Percentiles rank a stretch among this genome's conserved stretches.
phyloP scores from a whole-genome alignment of 495 filamentous ascomycete species.

The Penicillium paxilli region DNA sequence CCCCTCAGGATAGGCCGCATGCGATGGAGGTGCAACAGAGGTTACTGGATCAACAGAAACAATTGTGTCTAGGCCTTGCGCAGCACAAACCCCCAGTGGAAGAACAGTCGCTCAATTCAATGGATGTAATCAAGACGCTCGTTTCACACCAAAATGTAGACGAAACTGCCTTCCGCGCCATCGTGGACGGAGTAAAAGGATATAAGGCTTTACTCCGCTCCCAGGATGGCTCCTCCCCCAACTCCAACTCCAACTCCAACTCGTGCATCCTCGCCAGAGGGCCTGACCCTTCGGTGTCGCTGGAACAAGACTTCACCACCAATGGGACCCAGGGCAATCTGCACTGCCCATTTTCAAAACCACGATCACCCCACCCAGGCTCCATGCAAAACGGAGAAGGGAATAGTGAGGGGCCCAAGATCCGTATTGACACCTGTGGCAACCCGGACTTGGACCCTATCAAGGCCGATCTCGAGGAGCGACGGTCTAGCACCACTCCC shows the following conservation, averaged over 20 bases:
- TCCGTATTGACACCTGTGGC: constrained; percentile 33
- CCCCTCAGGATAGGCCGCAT: constrained; percentile 28
- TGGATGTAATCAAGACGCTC: constrained; percentile 48
- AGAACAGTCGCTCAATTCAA: constrained; percentile 35
- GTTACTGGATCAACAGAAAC: constrained; percentile 30
- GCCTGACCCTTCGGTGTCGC: constrained; percentile 29
- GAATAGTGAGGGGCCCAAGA: constrained; percentile 29
- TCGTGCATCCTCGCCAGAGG: constrained; percentile 41
- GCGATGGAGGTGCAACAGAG: constrained; percentile 37
- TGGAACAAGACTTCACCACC: constrained; percentile 50
- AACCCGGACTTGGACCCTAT: constrained; percentile 46
- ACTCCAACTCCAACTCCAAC: constrained; percentile 27
- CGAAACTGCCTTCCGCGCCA: constrained; percentile 37
- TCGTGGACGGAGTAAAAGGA: constrained; percentile 41
- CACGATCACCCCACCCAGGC: constrained; percentile 16
- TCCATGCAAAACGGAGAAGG: constrained; percentile 13
- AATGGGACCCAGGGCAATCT: constrained; percentile 43
- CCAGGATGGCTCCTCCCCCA: constrained; percentile 25
- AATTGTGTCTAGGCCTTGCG: constrained; percentile 32
- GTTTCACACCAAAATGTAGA: constrained; percentile 45
- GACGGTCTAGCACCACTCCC: constrained; percentile 34
- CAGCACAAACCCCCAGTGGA: constrained; percentile 25
- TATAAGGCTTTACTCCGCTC: constrained; percentile 38
- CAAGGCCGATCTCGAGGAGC: constrained; percentile 43
- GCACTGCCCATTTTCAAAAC: constrained; percentile 48